Percentiles rank a stretch among this genome's conserved stretches.
Evolutionary conservation across 1,284 basidiomycete genomes (phyloP).

Genomic region (Puccinia polysora): DNA sequence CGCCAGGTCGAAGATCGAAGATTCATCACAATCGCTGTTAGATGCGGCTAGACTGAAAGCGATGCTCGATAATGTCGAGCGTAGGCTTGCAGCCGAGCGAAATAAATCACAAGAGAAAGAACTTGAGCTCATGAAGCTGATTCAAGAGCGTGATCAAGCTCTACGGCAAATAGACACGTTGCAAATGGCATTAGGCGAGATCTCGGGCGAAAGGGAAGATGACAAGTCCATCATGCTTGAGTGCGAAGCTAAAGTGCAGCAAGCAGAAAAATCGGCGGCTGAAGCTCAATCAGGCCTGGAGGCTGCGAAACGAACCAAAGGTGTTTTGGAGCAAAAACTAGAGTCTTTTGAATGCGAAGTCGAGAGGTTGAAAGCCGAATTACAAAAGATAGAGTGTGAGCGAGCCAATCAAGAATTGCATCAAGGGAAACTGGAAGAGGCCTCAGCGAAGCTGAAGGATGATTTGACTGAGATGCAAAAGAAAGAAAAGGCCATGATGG

Average conservation of each 20-base stretch:
- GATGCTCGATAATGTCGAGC: conserved; percentile 18
- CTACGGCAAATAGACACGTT: not conserved
- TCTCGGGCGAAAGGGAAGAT: conserved; percentile 6
- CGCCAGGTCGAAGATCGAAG: too few relatives aligned
- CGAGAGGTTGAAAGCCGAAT: conserved; percentile 1
- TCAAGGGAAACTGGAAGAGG: conserved; percentile 10
- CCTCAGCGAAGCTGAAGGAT: conserved; percentile 2
- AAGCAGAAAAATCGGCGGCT: conserved; percentile 15
- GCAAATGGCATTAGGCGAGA: conserved; percentile 5
- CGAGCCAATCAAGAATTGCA: conserved; percentile 32
- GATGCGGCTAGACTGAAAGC: conserved; percentile 10
- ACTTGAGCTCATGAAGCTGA: conserved; percentile 38
- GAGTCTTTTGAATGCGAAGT: conserved; percentile 6
- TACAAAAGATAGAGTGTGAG: conserved; percentile 21
- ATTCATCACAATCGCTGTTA: too few relatives aligned
- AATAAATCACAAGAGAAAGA: conserved; percentile 34
- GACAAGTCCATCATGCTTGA: conserved; percentile 17
- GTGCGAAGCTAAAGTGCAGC: conserved; percentile 6
- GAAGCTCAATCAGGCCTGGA: not conserved
- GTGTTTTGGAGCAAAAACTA: conserved; percentile 11
- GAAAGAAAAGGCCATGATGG: conserved; percentile 21
- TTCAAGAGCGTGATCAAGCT: conserved; percentile 24
- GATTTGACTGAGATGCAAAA: conserved; percentile 16
- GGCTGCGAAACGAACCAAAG: conserved; percentile 5
- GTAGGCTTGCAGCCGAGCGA: conserved; percentile 13